Evolutionary conservation across 2,329 filamentous ascomycete genomes (phyloP), one percentile per base, ranked within the genome.

Genomic region (Verticillium tricorpus): DNA sequence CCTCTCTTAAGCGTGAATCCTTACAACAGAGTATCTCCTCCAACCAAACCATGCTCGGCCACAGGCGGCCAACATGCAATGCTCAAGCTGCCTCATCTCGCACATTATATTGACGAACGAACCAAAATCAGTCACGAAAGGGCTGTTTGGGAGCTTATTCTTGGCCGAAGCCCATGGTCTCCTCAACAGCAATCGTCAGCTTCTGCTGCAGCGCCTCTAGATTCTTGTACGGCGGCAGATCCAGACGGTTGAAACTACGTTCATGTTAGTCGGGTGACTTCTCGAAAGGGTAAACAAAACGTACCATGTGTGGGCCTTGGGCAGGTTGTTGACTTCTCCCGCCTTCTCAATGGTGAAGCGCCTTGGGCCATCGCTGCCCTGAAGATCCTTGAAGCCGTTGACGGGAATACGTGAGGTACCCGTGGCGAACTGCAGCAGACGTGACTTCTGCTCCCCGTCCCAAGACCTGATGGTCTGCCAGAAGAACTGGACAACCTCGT

Each of bases 351-450:
- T 98, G 1, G 95, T 99, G 72, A 99, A 99, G 65, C 95, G 83
- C 77, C 95, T 85, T 11, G 95, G 95, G 3, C 95, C 95, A 74
- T 99, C 95, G 68, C 93, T 97, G 50, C 95, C 95, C 77, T 99
- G 95, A 59, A 99, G 81, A 82, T 99, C 95, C 80, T 99, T 99
- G 85, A 99, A 99, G 8, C 95, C 95, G 76, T 99, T 99, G 78
- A 99, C 95, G 1, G 95, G 95, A 68, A 99, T 99, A 80, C 95
- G 90, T 58, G 93, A 97, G 15, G 95, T 99, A 76, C 95, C 95
- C 9, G 95, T 99, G 0, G 95, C 95, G 74, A 99, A 99, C 76
- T 99, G 95, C 70, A 99, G 79, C 65, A 99, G 83, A 72, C 95
- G 89, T 60, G 92, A 97, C 82, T 99, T 99, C 77, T 99, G 95